Conservation (phyloP, 2,329 filamentous ascomycete species). For the Xylaria sp. region DNA sequence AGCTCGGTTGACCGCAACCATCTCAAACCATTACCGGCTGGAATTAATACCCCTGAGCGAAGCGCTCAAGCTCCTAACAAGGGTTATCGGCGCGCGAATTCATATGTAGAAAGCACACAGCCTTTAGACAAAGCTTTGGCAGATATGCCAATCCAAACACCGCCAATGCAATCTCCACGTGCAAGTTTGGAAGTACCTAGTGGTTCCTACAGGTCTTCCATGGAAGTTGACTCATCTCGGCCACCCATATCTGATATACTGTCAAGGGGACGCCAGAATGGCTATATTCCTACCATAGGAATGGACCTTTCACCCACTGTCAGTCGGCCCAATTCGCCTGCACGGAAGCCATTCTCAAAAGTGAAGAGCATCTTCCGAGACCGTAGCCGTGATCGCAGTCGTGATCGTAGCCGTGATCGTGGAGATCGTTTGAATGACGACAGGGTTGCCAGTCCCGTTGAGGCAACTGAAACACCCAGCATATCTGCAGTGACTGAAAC, state of each 20-base stretch:
- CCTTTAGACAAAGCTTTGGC: slow-evolving; percentile 27
- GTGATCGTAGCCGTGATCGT: slow-evolving; percentile 56
- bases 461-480: slow-evolving; percentile 32
- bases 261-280: slow-evolving; percentile 49
- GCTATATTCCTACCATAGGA: slow-evolving; percentile 63
- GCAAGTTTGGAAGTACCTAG: slow-evolving; percentile 57
- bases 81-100: slow-evolving; percentile 27
- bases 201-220: slow-evolving; percentile 46
- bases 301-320: slow-evolving; percentile 67
- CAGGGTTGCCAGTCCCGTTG: slow-evolving; percentile 38
- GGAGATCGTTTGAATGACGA: slow-evolving; percentile 47
- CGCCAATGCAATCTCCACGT: slow-evolving; percentile 44
- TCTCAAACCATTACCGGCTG: slow-evolving; percentile 42
- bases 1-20: slow-evolving; percentile 42
- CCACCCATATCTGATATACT: slow-evolving; percentile 61
- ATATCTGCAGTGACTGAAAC: slow-evolving; percentile 38
- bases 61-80: slow-evolving; percentile 20
- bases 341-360: slow-evolving; percentile 62
- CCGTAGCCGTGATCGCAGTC: no score
- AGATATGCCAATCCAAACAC: slow-evolving; percentile 32
- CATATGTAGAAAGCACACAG: slow-evolving; percentile 31
- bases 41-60: slow-evolving; percentile 40
- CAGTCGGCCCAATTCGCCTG: slow-evolving; percentile 69
- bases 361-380: slow-evolving; percentile 63
- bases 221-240: slow-evolving; percentile 53